Evolutionary conservation across 2,329 filamentous ascomycete genomes (phyloP).

Genomic region (Paracorniculantispora psalliotae): DNA sequence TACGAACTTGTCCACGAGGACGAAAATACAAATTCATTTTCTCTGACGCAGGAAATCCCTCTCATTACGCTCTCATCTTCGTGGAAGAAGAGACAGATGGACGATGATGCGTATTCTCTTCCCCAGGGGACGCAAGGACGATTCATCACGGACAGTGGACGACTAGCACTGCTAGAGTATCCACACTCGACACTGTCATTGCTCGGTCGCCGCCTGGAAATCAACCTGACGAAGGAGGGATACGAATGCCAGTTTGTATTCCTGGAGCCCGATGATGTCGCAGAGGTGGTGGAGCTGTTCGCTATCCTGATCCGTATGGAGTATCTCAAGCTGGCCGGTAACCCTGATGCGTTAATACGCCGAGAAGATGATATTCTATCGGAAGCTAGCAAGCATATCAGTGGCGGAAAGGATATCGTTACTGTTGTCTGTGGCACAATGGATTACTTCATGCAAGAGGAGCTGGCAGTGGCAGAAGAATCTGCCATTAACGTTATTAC

Average conservation of each 20-base stretch:
- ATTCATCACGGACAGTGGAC: slow-evolving; percentile 72
- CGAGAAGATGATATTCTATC: slow-evolving; percentile 44
- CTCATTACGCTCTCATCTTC: slow-evolving; percentile 51
- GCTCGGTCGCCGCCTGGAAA: slow-evolving; percentile 70
- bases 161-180: slow-evolving; percentile 72
- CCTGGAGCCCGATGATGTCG: slow-evolving; percentile 56
- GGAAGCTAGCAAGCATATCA: slow-evolving; percentile 49
- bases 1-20: slow-evolving; percentile 81
- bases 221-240: slow-evolving; percentile 54
- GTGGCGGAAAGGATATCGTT: slow-evolving; percentile 67
- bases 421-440: slow-evolving; percentile 80
- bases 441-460: slow-evolving; percentile 62
- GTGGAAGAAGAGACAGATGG: slow-evolving; percentile 38
- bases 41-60: slow-evolving; percentile 58
- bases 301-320: slow-evolving; percentile 61
- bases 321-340: slow-evolving; percentile 31
- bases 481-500: slow-evolving; percentile 60
- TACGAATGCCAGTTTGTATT: slow-evolving; percentile 48
- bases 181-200: slow-evolving; percentile 75
- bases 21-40: slow-evolving; percentile 75
- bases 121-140: slow-evolving; percentile 61
- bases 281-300: slow-evolving; percentile 70
- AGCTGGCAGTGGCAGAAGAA: slow-evolving; percentile 52
- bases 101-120: slow-evolving; percentile 55
- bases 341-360: slow-evolving; percentile 28